These are phyloP conservation scores for Hyaloscypha finlandica DNA, from an alignment of 495 filamentous ascomycete species.

Conservation along the genomic window DNA sequence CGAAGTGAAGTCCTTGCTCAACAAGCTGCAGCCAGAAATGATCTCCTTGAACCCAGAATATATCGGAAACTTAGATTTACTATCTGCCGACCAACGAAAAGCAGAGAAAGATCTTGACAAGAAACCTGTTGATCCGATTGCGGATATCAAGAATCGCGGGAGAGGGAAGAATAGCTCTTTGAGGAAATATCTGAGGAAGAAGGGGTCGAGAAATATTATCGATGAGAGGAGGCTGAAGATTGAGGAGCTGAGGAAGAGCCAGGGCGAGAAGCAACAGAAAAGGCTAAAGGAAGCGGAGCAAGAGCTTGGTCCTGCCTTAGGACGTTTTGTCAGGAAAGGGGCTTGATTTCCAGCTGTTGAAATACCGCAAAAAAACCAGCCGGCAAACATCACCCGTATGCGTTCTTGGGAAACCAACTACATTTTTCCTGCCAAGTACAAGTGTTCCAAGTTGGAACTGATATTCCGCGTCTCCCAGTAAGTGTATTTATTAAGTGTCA, in stretches of 20 bases:
- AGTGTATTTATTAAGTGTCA: no score
- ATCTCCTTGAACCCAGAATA: slow-evolving; percentile 90
- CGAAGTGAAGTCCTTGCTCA: slow-evolving; percentile 85
- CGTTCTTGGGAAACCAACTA: no score
- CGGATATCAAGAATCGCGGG: slow-evolving; percentile 68
- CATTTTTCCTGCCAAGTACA: no score
- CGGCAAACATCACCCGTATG: no score
- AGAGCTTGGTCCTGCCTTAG: slow-evolving; percentile 71
- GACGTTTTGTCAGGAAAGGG: slow-evolving; percentile 61
- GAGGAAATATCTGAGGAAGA: slow-evolving; percentile 86
- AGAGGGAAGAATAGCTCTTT: slow-evolving; percentile 91
- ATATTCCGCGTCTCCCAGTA: no score
- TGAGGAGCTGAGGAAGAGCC: slow-evolving; percentile 66
- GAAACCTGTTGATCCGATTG: slow-evolving; percentile 67
- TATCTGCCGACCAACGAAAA: slow-evolving; percentile 69
- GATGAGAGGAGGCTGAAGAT: slow-evolving; percentile 79
- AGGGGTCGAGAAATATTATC: slow-evolving; percentile 84
- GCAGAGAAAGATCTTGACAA: slow-evolving; percentile 75
- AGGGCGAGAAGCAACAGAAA: slow-evolving; percentile 61
- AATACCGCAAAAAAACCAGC: background rate
- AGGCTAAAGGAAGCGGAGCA: slow-evolving; percentile 60
- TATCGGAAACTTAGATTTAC: slow-evolving; percentile 80
- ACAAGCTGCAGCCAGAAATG: slow-evolving; percentile 96
- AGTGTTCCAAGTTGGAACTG: no score
- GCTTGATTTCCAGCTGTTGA: background rate